Evolutionary conservation across 192 early-diverging fungal genomes (phyloP), one percentile per base, ranked within the genome.

Genomic region (Mortierella alpina): DNA sequence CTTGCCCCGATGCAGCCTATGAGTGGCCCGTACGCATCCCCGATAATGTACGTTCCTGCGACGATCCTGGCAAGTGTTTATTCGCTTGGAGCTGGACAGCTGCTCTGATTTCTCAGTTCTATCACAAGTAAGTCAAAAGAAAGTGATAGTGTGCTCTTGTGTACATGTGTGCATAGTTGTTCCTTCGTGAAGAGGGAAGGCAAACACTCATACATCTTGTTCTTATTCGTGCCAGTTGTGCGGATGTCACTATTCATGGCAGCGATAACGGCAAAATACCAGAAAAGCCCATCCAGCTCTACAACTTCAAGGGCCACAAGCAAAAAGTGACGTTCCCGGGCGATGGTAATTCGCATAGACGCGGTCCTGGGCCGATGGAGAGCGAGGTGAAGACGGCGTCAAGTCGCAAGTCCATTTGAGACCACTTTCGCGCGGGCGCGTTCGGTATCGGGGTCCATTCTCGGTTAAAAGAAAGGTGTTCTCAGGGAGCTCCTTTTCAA

Each of bases 11-110:
- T 64, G 73, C 56, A 13, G 52, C 42, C 9, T 84, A 71, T 23
- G 59, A 72, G 17, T 84, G 83, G 83, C 72, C 72, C 1, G 73
- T 84, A 18, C 67, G 77, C 47, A 84, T 81, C 42, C 83, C 83
- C 0, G 68, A 80, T 17, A 81, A 81, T 53, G 77, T 75, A 9
- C 83, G 77, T 53, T 64, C 68, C 13, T 84, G 83, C 61, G 50
- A 69, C 44, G 39, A 54, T 7, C 65, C 73, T 31, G 77, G 77
- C 6, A 46, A 72, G 18, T 80, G 77, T n/a, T 31, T 80, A 17
- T 72, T 80, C 54, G 12, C 70, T 50, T 80, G 77, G 77, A 68
- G 65, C 22, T 80, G 77, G 77, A 80, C 70, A 2, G 58, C 70
- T 4, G 39, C 57, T 4, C 31, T 68, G 54, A 45, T 72, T 7